These are phyloP conservation scores for Teunomyces cretensis DNA, from an alignment of 805 yeast genomes.

Conservation along the genomic window DNA sequence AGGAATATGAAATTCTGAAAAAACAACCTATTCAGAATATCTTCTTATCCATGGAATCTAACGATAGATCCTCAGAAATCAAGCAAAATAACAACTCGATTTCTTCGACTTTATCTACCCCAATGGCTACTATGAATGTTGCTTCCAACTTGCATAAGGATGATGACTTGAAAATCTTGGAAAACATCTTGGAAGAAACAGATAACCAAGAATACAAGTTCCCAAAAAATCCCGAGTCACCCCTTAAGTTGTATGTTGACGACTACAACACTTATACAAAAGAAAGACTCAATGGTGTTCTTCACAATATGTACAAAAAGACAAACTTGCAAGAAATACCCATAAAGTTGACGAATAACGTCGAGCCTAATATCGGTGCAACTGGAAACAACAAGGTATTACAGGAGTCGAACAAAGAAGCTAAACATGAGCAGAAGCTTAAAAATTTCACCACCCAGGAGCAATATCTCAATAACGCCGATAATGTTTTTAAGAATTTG, in stretches of 20 bases:
- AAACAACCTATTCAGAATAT: conserved; percentile 30
- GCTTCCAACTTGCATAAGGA: not conserved
- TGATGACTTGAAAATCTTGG: conserved; percentile 5
- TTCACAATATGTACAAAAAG: conserved; percentile 21
- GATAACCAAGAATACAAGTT: conserved; percentile 19
- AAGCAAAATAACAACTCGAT: conserved; percentile 18
- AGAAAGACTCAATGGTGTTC: conserved; percentile 27
- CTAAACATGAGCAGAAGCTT: conserved; percentile 17
- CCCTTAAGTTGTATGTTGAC: conserved; percentile 38
- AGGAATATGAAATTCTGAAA: conserved; percentile 27
- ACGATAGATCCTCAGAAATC: conserved; percentile 10
- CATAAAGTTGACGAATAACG: not conserved
- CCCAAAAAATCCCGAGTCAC: conserved; percentile 35
- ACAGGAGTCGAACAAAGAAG: conserved; percentile 14
- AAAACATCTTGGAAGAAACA: conserved; percentile 21
- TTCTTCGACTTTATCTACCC: conserved; percentile 40
- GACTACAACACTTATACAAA: conserved; percentile 44
- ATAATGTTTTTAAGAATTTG: conserved; percentile 37
- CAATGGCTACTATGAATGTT: conserved; percentile 26
- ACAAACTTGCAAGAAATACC: conserved; percentile 11
- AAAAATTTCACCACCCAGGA: conserved; percentile 35
- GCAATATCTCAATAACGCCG: conserved; percentile 38
- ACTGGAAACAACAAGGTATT: not conserved
- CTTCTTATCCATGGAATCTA: conserved; percentile 24
- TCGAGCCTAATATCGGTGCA: not conserved